Percentiles rank a stretch among this genome's conserved stretches.
Conservation (phyloP, 2,329 filamentous ascomycete genomes). For the Metarhizium rileyi region DNA sequence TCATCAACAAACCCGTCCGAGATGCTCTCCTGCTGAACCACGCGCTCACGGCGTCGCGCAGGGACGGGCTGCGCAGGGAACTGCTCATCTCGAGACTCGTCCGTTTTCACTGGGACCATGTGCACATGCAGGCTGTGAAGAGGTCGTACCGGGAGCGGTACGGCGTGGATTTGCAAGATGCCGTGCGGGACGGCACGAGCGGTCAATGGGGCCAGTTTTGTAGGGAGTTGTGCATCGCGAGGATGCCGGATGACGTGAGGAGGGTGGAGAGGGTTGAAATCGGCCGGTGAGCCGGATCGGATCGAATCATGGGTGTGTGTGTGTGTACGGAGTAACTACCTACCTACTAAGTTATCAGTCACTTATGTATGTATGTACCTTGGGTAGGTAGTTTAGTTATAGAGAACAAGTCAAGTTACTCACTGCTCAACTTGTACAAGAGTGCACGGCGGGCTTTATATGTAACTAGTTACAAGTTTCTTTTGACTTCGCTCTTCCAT, state of each 20-base stretch:
- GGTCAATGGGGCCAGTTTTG: constrained; percentile 73
- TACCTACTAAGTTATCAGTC: too few relatives aligned
- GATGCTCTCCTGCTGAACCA: constrained; percentile 88
- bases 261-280: constrained; percentile 26
- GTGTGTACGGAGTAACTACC: too few relatives aligned
- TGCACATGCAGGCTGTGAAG: constrained; percentile 73
- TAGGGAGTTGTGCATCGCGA: constrained; percentile 54
- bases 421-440: too few relatives aligned
- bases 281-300: too few relatives aligned
- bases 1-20: constrained; percentile 90
- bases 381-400: too few relatives aligned
- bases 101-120: constrained; percentile 83
- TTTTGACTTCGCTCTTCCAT: too few relatives aligned
- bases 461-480: too few relatives aligned
- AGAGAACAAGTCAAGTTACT: too few relatives aligned
- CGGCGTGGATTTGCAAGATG: constrained; percentile 61
- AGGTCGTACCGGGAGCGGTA: constrained; percentile 72
- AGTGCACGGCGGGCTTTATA: too few relatives aligned
- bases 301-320: too few relatives aligned
- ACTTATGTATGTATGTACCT: too few relatives aligned
- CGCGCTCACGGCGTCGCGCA: constrained; percentile 65
- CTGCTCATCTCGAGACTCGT: constrained; percentile 81
- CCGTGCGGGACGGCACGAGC: constrained; percentile 66
- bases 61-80: constrained; percentile 68
- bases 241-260: constrained; percentile 51